These are phyloP conservation scores for Ascochyta fabae DNA, from an alignment of 2,329 filamentous ascomycete genomes.

Conservation along the genomic window DNA sequence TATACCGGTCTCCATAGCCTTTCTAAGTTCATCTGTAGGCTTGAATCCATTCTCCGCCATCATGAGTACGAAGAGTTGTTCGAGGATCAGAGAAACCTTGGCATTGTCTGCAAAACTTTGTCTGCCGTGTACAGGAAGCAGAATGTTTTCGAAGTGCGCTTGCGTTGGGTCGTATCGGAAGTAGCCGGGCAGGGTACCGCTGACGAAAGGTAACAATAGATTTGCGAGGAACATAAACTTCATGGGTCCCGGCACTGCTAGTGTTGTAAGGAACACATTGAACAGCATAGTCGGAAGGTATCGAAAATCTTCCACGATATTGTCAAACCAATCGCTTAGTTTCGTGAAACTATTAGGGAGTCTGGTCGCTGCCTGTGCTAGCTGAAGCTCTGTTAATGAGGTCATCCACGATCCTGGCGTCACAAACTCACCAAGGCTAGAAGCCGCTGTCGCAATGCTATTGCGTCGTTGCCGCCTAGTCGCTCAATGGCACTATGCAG, in stretches of 20 bases:
- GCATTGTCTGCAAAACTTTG: conserved; percentile 43
- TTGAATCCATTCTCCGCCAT: conserved; percentile 29
- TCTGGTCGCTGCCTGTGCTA: conserved; percentile 47
- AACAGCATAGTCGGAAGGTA: conserved; percentile 66
- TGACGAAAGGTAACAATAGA: conserved; percentile 37
- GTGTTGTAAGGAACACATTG: conserved; percentile 60
- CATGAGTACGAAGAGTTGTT: conserved; percentile 43
- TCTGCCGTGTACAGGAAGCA: conserved; percentile 34
- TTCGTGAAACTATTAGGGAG: conserved; percentile 57
- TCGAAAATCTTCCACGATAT: conserved; percentile 63
- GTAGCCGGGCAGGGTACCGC: conserved; percentile 35
- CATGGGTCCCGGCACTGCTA: conserved; percentile 52
- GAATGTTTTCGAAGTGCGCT: conserved; percentile 34
- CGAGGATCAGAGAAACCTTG: conserved; percentile 45
- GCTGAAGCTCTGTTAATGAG: conserved; percentile 34
- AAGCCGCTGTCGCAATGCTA: conserved; percentile 68
- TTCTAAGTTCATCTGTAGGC: conserved; percentile 44
- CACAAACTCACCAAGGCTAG: conserved; percentile 59
- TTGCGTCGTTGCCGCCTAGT: conserved; percentile 59
- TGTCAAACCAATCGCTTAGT: conserved; percentile 64
- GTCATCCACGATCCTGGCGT: neutral
- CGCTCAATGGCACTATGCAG: conserved; percentile 30
- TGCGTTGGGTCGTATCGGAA: conserved; percentile 32
- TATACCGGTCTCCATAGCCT: conserved; percentile 62
- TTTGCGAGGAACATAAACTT: conserved; percentile 57